Evolutionary conservation across 495 filamentous ascomycete genomes (phyloP).

Genomic region (Penicillium canariense): DNA sequence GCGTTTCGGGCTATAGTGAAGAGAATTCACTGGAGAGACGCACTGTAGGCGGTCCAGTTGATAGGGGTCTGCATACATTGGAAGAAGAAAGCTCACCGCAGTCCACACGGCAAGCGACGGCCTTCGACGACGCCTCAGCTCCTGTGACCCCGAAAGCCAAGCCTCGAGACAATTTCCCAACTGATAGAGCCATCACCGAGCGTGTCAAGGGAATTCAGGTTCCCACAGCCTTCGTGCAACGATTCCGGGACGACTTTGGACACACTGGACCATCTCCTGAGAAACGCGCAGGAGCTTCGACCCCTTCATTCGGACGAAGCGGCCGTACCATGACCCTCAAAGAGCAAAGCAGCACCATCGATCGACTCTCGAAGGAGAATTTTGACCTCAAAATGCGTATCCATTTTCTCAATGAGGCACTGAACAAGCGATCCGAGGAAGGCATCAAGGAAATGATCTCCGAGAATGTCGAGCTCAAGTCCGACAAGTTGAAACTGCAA

Average conservation of each 20-base stretch:
- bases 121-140: slow-evolving; percentile 26
- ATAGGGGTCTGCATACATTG: slow-evolving; percentile 58
- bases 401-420: slow-evolving; percentile 88
- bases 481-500: slow-evolving; percentile 78
- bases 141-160: slow-evolving; percentile 50
- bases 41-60: slow-evolving; percentile 36
- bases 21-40: slow-evolving; percentile 45
- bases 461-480: slow-evolving; percentile 94
- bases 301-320: slow-evolving; percentile 56
- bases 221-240: slow-evolving; percentile 80
- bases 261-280: slow-evolving; percentile 54
- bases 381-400: slow-evolving; percentile 98
- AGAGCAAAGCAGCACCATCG: slow-evolving; percentile 95
- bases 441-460: slow-evolving; percentile 95
- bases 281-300: slow-evolving; percentile 48
- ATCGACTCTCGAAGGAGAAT: slow-evolving; percentile 87
- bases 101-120: slow-evolving; percentile 33
- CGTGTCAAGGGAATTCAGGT: slow-evolving; percentile 87
- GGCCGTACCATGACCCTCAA: slow-evolving; percentile 89
- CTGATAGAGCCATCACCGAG: slow-evolving; percentile 84
- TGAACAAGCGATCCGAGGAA: slow-evolving; percentile 92
- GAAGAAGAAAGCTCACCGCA: slow-evolving; percentile 55
- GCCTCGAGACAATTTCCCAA: slow-evolving; percentile 57
- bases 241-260: slow-evolving; percentile 66
- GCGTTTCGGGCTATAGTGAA: slow-evolving; percentile 74